phyloP scores from a whole-genome alignment of 257 asterid genomes.

The Misopates orontium region DNA sequence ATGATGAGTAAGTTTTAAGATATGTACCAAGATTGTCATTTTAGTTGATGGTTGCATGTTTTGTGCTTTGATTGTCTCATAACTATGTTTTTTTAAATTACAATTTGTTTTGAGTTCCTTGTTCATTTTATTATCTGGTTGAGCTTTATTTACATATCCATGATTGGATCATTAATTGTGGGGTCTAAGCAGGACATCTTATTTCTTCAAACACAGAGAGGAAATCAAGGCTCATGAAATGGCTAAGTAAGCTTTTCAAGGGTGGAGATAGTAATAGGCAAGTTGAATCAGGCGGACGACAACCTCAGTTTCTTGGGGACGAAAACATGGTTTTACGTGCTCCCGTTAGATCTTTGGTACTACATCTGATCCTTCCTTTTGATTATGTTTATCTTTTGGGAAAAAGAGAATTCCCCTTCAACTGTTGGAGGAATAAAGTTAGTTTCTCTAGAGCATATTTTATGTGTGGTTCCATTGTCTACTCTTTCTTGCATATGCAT shows the following conservation, averaged over 20 bases:
- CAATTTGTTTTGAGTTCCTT: too few relatives aligned
- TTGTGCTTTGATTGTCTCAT: neutral
- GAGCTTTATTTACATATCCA: constrained; percentile 6
- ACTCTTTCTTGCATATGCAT: constrained; percentile 33
- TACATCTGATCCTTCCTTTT: constrained; percentile 6
- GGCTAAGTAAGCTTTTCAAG: constrained; percentile 81
- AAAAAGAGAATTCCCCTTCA: constrained; percentile 10
- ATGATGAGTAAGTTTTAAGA: too few relatives aligned
- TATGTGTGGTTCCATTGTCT: constrained; percentile 12
- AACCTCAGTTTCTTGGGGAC: constrained; percentile 76
- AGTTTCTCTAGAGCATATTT: constrained; percentile 14
- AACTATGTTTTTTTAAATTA: neutral
- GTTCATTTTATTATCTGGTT: constrained; percentile 16
- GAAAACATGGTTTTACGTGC: constrained; percentile 80
- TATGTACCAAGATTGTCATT: too few relatives aligned
- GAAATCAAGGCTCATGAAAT: constrained; percentile 82
- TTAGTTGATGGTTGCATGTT: too few relatives aligned
- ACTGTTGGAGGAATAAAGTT: constrained; percentile 30
- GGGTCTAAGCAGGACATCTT: constrained; percentile 66
- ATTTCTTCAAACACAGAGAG: constrained; percentile 78
- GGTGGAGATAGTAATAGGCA: constrained; percentile 50
- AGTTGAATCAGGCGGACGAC: constrained; percentile 41
- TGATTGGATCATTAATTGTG: constrained; percentile 22
- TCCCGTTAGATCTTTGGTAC: constrained; percentile 69
- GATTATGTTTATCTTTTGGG: neutral